Base-by-base conservation (phyloP, 768 basidiomycete genomes). In the Boletellus ananas region DNA sequence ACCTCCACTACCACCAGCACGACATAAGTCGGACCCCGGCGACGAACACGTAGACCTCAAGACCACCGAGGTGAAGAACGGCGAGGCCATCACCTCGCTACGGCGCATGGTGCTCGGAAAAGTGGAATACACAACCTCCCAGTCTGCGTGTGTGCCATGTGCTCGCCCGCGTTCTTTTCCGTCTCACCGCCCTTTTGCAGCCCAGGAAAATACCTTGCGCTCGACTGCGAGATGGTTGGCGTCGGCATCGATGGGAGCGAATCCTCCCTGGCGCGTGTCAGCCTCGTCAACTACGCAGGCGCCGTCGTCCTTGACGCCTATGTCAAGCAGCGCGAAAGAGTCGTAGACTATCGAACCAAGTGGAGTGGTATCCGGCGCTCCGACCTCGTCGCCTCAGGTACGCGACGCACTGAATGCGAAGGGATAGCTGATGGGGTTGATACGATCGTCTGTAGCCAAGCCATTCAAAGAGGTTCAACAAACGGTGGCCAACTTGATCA, bases 181-280 rank as follows among this genome's bases (percentile, higher is more conserved):
- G 4, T 58, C 56, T 48, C 46, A 52, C 44, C 20, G 42, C 42
- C 17, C 47, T 12, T 40, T 46, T 18, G 35, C 47, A 83, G 84
- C 41, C 80, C 81, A 4, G 87, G 87, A 42, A 85, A 79, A 61
- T 87, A 87, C 55, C 71, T 96, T 37, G 83, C 92, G 0, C 72
- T 99, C 25, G 95, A 99, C 68, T 98, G 95, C 60, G 95, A 98
- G 69, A 96, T 98, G 93, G 94, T 98, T 11, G 94, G 94, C 5
- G 79, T 95, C n/a, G 93, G 93, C 1, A 76, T 81, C n/a, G 77
- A 84, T 21, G 91, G 90, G 18, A 69, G 68, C 3, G 91, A 95
- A 64, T 92, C 89, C 0, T 85, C 87, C 0, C 77, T 96, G 13
- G 94, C 93, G 2, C 84, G 94, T 29, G 89, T 95, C 55, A 90